Evolutionary conservation across 208 protist species (phyloP), one percentile per base, ranked within the genome.

Genomic region (Tritrichomonas musculus): DNA sequence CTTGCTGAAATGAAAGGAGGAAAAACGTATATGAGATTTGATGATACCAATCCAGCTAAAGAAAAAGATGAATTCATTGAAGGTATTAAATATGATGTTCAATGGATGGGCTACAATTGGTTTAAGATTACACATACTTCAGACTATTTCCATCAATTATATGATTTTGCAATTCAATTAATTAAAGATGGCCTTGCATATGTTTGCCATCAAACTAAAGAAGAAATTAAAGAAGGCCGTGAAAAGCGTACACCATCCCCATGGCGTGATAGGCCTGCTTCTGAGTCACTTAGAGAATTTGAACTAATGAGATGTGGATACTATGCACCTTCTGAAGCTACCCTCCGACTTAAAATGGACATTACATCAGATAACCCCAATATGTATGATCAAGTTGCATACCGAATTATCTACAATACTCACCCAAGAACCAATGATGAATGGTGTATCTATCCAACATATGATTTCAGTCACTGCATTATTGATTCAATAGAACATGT

Each of bases 401-500:
- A 99, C 94, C 97, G 99, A 93, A 98, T 99, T 93, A 99, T 99
- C 95, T 99, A 97, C 95, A 41, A 92, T 9, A 39, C 72, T 20
- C 95, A 95, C 65, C 98, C 97, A 49, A 97, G 98, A 95, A 95
- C 96, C 50, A 98, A 98, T 93, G 97, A 98, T 94, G 96, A 97
- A 93, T 99, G 98, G 98, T 99, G 98, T 95, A 98, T 99, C 94
- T 99, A 99, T 95, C 99, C 99, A 47, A 98, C 98, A 92, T 99
- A 99, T 96, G 99, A 99, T 96, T 99, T 97, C 95, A 98, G 98
- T 50, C 98, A 99, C 96, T 99, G 98, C 96, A 95, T 99, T 57
- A 97, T 98, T 55, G 99, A 99, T 95, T 98, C 98, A 17, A 95
- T 99, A 47, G 99, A 99, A 95, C 96, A 99, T 96, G 98, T 99